A percentile compares a stretch with the other conserved stretches of the same genome.
Evolutionary conservation across 2,329 filamentous ascomycete species (phyloP).

Genomic region (Arachnopeziza araneosa): DNA sequence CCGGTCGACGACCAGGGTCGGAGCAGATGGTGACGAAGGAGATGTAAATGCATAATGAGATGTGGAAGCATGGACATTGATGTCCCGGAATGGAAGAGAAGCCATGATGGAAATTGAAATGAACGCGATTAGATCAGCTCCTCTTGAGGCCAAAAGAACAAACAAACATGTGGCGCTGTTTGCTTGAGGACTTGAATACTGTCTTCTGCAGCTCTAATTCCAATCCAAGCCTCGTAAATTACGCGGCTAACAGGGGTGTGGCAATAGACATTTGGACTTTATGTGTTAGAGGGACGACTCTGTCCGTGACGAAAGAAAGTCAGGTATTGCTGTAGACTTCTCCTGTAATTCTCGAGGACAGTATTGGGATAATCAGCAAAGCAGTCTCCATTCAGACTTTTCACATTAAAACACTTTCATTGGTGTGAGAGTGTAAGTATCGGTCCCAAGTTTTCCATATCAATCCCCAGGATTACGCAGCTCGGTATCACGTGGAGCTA

Average conservation of each 20-base stretch:
- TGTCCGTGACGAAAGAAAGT: neutral
- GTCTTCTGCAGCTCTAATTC: neutral
- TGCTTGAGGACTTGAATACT: neutral
- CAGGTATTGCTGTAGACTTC: neutral
- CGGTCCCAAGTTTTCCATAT: neutral
- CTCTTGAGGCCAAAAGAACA: neutral
- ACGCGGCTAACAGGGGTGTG: neutral
- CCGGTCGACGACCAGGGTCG: conserved; percentile 81
- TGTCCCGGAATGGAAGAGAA: conserved; percentile 79
- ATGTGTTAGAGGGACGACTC: neutral
- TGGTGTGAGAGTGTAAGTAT: neutral
- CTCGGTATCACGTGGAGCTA: conserved; percentile 1
- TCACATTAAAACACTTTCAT: neutral
- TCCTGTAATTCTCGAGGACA: too few species aligned
- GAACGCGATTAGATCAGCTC: neutral
- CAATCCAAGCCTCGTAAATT: neutral
- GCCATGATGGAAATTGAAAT: conserved; percentile 36
- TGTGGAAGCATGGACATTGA: conserved; percentile 89
- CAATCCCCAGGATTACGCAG: conserved; percentile 8
- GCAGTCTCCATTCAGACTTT: neutral
- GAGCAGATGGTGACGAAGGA: conserved; percentile 84
- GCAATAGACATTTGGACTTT: neutral
- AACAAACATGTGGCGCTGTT: neutral
- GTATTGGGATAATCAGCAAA: neutral
- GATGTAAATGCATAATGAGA: conserved; percentile 96